A percentile compares a stretch with the other conserved stretches of the same genome.
Conservation (phyloP, 768 basidiomycete genomes). For the Kwoniella heveanensis region DNA sequence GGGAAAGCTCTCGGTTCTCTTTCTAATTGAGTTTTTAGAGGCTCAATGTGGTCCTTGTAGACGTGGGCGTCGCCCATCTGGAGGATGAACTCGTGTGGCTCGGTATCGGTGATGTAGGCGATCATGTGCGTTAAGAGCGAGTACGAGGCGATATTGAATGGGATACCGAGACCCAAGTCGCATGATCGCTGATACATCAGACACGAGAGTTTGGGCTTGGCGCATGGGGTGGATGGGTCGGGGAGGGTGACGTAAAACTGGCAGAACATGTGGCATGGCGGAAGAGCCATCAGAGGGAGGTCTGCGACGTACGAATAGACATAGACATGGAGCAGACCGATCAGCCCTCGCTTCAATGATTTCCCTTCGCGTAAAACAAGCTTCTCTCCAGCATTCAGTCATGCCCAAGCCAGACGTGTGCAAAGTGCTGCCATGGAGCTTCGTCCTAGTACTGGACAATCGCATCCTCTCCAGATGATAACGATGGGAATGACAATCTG, state of each 20-base stretch:
- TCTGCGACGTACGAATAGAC: slow-evolving; percentile 60
- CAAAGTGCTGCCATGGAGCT: too few species aligned
- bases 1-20: slow-evolving; percentile 82
- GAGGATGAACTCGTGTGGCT: slow-evolving; percentile 85
- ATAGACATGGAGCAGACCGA: too few species aligned
- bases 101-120: slow-evolving; percentile 83
- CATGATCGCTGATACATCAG: slow-evolving; percentile 98
- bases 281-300: slow-evolving; percentile 90
- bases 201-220: slow-evolving; percentile 74
- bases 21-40: slow-evolving; percentile 78
- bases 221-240: slow-evolving; percentile 54
- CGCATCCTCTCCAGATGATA: too few species aligned
- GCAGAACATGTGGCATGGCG: slow-evolving; percentile 98
- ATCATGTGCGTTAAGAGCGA: slow-evolving; percentile 97
- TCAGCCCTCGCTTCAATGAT: too few species aligned
- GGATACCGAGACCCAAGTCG: slow-evolving; percentile 93
- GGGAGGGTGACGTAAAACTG: slow-evolving; percentile 98
- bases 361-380: too few species aligned
- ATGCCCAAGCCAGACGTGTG: too few species aligned
- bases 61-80: slow-evolving; percentile 98
- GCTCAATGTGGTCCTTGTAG: slow-evolving; percentile 85
- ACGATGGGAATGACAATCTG: too few species aligned
- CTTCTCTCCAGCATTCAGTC: too few species aligned
- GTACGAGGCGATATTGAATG: slow-evolving; percentile 99
- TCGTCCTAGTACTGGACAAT: too few species aligned